phyloP scores from a whole-genome alignment of 2,329 filamentous ascomycete genomes.

The Fusarium cicatricum region DNA sequence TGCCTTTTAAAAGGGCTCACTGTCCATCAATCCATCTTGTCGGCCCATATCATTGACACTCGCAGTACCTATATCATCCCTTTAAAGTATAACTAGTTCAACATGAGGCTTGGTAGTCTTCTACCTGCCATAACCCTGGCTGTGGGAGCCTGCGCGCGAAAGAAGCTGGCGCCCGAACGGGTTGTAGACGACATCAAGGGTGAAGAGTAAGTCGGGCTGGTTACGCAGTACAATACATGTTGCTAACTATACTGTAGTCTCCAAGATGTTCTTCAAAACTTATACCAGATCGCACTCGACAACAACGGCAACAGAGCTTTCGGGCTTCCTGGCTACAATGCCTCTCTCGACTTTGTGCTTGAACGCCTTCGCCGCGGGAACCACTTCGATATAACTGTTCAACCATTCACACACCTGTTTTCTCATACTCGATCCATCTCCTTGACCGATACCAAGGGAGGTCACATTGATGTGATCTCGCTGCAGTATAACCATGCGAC shows the following conservation, averaged over 20 bases:
- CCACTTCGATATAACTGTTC: constrained; percentile 11
- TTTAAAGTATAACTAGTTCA: neutral
- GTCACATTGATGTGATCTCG: constrained; percentile 34
- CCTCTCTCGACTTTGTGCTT: constrained; percentile 21
- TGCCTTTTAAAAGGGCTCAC: neutral
- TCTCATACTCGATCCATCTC: constrained; percentile 9
- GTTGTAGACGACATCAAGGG: constrained; percentile 15
- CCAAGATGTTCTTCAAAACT: neutral
- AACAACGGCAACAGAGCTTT: constrained; percentile 21
- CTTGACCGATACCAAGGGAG: constrained; percentile 11
- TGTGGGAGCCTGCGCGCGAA: neutral
- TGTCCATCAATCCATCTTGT: neutral
- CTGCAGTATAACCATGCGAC: constrained; percentile 55
- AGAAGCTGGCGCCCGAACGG: constrained; percentile 12
- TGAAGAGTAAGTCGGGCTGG: constrained; percentile 1
- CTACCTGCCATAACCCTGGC: neutral
- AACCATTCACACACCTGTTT: constrained; percentile 23
- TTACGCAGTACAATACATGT: accelerated
- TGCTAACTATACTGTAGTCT: neutral
- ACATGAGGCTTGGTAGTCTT: constrained; percentile 8
- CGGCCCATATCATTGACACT: neutral
- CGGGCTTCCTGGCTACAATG: constrained; percentile 24
- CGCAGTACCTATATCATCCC: no score
- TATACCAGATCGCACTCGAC: constrained; percentile 18
- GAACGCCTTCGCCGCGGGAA: neutral